Percentiles rank a stretch among this genome's conserved stretches.
phyloP scores from a whole-genome alignment of 2,329 filamentous ascomycete genomes.

The Onygenales sp. region DNA sequence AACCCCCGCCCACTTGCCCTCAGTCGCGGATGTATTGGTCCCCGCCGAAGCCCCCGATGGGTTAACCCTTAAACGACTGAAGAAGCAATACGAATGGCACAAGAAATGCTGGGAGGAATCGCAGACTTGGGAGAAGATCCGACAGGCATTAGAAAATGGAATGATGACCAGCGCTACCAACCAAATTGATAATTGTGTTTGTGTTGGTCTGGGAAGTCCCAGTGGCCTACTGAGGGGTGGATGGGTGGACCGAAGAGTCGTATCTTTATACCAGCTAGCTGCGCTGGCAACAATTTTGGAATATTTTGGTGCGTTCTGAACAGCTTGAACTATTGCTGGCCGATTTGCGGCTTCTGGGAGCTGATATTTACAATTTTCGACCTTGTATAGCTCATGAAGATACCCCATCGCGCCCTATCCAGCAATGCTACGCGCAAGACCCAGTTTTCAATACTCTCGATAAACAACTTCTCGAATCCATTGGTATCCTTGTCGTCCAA shows the following conservation, averaged over 20 bases:
- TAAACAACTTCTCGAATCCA: slow-evolving; percentile 23
- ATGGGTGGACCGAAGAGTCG: slow-evolving; percentile 31
- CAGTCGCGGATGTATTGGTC: slow-evolving; percentile 12
- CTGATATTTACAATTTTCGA: slow-evolving; percentile 1
- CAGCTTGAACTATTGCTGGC: neutral
- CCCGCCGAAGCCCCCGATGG: slow-evolving; percentile 28
- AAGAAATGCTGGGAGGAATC: slow-evolving; percentile 22
- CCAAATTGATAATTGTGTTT: slow-evolving; percentile 23
- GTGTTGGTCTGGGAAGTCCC: slow-evolving; percentile 32
- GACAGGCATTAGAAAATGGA: slow-evolving; percentile 6
- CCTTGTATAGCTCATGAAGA: neutral
- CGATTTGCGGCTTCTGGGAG: slow-evolving; percentile 3
- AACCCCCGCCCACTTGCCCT: slow-evolving; percentile 4
- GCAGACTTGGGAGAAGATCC: slow-evolving; percentile 18
- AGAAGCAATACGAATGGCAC: slow-evolving; percentile 21
- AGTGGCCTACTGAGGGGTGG: slow-evolving; percentile 33
- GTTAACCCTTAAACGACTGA: slow-evolving; percentile 23
- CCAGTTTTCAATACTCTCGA: slow-evolving; percentile 44
- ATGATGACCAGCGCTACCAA: neutral
- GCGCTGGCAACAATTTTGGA: slow-evolving; percentile 24
- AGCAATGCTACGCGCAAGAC: slow-evolving; percentile 44
- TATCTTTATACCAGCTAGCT: slow-evolving; percentile 33
- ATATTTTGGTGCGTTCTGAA: slow-evolving; percentile 16
- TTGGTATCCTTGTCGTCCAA: slow-evolving; percentile 28
- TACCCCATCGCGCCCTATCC: slow-evolving; percentile 19